Base-by-base conservation (phyloP, 2,329 filamentous ascomycete species). In the Aureobasidium pullulans region DNA sequence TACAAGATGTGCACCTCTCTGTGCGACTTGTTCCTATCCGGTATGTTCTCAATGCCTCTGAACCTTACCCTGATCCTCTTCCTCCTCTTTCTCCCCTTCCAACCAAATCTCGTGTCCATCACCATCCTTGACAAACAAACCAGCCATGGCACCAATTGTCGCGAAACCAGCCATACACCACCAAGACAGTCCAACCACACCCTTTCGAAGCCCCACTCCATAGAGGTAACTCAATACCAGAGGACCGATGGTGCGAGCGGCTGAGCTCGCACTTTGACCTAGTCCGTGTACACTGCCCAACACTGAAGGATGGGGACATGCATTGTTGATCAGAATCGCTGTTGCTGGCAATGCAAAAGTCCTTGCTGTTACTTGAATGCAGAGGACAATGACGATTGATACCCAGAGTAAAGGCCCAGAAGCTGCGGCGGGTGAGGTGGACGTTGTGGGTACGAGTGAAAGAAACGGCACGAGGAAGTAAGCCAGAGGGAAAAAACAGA, bases 41-140 rank as follows among this genome's bases (percentile, higher is more conserved):
- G 23, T 23, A 4, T 23, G 23, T 23, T 23, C 23, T 23, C 23
- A 23, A 23, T 23, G 23, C 23, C 23, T 23, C 34, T 4, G 19
- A 28, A 6, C 13, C 5, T 28, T 49, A 10, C 1, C 13, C 11
- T 28, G 7, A 16, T 49, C 19, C 32, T 52, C 48, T 40, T 48
- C 49, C 19, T 68, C 64, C 23, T 62, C 68, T 54, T 71, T 68
- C 59, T 81, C 79, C 2, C 73, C 78, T 23, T 81, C 76, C 0
- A 83, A 66, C 62, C 75, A 71, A 19, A 83, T 79, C 68, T 86
- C 83, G 68, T 85, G 82, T 1, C 84, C 84, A 64, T 76, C 80
- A 0, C 85, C 86, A 64, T 89, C 85, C 50, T 81, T 78, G 10
- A 88, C 82, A 54, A 78, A 78, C 69, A 83, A 76, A 0, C 83